Percentiles rank a stretch among this genome's conserved stretches.
phyloP scores from a whole-genome alignment of 441 rosid genomes.

The Corymbia calophylla region DNA sequence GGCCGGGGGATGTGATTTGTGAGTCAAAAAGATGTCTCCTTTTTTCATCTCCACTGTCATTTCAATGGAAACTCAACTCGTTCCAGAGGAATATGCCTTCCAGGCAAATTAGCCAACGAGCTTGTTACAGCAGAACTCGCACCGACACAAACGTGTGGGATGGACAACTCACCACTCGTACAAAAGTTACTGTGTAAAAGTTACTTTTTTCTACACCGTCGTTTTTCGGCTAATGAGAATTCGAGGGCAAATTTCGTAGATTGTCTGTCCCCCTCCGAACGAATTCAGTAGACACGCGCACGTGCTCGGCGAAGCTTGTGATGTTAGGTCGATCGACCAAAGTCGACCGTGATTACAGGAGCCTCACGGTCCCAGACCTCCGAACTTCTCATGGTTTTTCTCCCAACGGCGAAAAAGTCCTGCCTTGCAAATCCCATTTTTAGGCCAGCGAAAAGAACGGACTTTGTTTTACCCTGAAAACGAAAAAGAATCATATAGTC shows the following conservation, averaged over 20 bases:
- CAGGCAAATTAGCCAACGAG: background rate
- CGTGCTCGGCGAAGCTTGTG: background rate
- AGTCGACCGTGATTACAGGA: background rate
- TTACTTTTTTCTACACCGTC: background rate
- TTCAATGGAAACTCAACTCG: background rate
- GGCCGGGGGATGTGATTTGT: background rate
- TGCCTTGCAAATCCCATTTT: background rate
- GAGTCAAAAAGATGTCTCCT: background rate
- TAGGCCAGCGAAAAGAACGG: background rate
- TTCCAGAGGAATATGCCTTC: background rate
- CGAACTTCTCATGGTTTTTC: background rate
- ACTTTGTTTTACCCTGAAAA: background rate
- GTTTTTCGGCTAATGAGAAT: background rate
- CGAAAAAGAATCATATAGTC: background rate
- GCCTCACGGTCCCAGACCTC: background rate
- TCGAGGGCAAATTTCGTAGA: background rate
- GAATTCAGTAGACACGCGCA: background rate
- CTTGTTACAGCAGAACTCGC: background rate
- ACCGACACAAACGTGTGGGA: background rate
- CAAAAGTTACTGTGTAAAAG: background rate
- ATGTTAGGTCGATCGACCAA: background rate
- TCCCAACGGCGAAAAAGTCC: background rate
- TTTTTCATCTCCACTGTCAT: background rate
- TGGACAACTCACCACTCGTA: background rate
- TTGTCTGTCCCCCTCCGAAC: background rate